Base-by-base conservation (phyloP, 768 basidiomycete genomes). In the Podaxis sp. region DNA sequence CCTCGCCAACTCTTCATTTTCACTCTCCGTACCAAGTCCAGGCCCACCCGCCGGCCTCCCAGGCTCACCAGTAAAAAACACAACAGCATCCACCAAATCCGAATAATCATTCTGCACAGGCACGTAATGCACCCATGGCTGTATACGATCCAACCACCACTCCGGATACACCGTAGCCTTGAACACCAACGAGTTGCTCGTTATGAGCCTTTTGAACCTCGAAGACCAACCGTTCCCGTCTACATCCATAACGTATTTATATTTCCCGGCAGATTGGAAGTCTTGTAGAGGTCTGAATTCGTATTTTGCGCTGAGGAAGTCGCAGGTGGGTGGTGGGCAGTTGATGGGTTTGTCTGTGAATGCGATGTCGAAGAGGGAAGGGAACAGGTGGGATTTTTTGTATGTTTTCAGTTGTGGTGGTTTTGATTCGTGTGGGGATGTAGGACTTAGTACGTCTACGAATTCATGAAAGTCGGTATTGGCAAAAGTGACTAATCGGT, bases 121-220 rank as follows among this genome's bases (percentile, higher is more conserved):
- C 0, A 91, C 80, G 68, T 90, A 92, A 71, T 91, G 90, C 5
- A 88, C 81, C 87, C 88, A 89, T 0, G 87, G 84, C 57, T 79
- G 80, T 54, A 83, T 75, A 19, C 84, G 78, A 38, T 85, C 83
- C 15, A 73, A 73, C 66, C 75, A 86, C 88, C 88, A 89, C 72
- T 89, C 88, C 1, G 86, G 87, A 66, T 85, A 88, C 55, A 85
- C 80, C 0, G 87, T 87, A 13, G 84, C 76, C 70, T 89, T 88
- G 71, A 89, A 82, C 2, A 89, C 73, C 28, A 87, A 77, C 0
- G 87, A 81, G 26, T 87, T 87, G 48, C 79, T 78, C 8, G 82
- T 81, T 8, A 89, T 77, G 3, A 89, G 73, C 4, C 84, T 75
- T 59, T 86, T 86, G 71, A 88, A 89, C 8, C 86, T 77, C 19